phyloP scores from a whole-genome alignment of 345 rosid genomes.

The Cardamine chenopodiifolia region DNA sequence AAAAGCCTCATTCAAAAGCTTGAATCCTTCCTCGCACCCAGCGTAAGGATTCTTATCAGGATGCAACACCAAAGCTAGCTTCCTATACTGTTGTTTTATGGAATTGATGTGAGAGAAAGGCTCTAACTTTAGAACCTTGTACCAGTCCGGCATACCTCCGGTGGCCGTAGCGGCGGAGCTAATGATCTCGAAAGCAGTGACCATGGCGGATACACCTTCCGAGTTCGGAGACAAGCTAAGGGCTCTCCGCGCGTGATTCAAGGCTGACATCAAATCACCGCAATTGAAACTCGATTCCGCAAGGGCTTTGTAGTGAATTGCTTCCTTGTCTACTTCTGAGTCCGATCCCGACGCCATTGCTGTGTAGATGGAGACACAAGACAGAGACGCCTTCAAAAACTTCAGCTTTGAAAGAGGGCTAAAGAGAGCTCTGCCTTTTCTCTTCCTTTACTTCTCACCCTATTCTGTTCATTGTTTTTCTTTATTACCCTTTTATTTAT shows the following conservation, averaged over 20 bases:
- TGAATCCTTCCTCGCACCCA: slow-evolving; percentile 89
- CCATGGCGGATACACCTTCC: slow-evolving; percentile 67
- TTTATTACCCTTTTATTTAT: slow-evolving; percentile 8
- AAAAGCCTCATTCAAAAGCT: slow-evolving; percentile 78
- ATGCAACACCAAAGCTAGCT: slow-evolving; percentile 68
- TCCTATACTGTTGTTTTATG: slow-evolving; percentile 72
- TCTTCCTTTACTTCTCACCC: slow-evolving; percentile 16
- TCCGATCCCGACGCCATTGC: slow-evolving; percentile 34
- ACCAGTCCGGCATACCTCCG: slow-evolving; percentile 61
- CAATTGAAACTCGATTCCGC: slow-evolving; percentile 58
- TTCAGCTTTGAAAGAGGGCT: slow-evolving; percentile 14
- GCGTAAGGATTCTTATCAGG: slow-evolving; percentile 73
- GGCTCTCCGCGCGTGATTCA: slow-evolving; percentile 67
- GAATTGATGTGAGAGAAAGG: slow-evolving; percentile 73
- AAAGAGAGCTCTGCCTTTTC: slow-evolving; percentile 8
- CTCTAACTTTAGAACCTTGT: slow-evolving; percentile 78
- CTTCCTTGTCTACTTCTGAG: slow-evolving; percentile 50
- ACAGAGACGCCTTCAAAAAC: slow-evolving; percentile 17
- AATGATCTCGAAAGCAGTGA: slow-evolving; percentile 67
- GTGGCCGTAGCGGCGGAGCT: slow-evolving; percentile 47
- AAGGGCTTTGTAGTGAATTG: slow-evolving; percentile 52
- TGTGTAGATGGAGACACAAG: slow-evolving; percentile 15
- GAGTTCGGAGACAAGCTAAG: slow-evolving; percentile 55
- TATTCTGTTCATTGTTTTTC: not conserved
- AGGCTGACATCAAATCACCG: slow-evolving; percentile 61